A percentile compares a stretch with the other conserved stretches of the same genome.
These are phyloP conservation scores for Arctium minus DNA, from an alignment of 129 eudicot genomes.

Conservation along the genomic window DNA sequence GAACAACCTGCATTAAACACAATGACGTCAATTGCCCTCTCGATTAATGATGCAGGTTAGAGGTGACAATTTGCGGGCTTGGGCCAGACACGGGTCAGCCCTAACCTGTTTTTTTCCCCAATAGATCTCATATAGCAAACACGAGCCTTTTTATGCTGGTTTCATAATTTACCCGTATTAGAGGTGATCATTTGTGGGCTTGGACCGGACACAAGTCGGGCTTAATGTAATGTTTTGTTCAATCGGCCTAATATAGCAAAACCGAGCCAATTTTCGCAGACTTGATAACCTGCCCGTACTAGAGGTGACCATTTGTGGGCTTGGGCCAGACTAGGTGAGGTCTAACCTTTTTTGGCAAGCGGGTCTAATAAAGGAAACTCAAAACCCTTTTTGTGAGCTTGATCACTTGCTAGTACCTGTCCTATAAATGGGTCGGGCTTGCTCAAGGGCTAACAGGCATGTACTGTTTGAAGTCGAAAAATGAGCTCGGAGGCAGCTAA, in stretches of 20 bases:
- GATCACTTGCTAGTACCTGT: background rate
- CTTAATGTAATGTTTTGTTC: background rate
- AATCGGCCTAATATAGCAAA: no score
- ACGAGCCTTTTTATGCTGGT: background rate
- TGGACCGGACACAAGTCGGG: no score
- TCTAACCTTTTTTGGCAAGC: background rate
- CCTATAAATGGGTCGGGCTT: background rate
- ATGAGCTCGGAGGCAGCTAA: conserved; percentile 15
- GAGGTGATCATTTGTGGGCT: no score
- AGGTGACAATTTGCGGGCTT: no score
- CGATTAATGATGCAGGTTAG: no score
- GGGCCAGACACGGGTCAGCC: no score
- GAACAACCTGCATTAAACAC: conserved; percentile 55
- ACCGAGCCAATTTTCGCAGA: background rate
- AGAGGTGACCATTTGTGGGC: background rate
- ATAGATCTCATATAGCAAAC: no score
- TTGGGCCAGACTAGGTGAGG: background rate
- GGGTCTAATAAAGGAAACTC: background rate
- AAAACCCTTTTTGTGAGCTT: no score
- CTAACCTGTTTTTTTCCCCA: no score
- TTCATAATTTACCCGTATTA: background rate
- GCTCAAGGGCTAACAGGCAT: no score
- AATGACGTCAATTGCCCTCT: background rate
- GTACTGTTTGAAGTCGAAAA: background rate
- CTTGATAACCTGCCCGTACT: background rate